Evolutionary conservation across 352 stramenopile genomes (phyloP).

Genomic region (Phytophthora pluvialis): DNA sequence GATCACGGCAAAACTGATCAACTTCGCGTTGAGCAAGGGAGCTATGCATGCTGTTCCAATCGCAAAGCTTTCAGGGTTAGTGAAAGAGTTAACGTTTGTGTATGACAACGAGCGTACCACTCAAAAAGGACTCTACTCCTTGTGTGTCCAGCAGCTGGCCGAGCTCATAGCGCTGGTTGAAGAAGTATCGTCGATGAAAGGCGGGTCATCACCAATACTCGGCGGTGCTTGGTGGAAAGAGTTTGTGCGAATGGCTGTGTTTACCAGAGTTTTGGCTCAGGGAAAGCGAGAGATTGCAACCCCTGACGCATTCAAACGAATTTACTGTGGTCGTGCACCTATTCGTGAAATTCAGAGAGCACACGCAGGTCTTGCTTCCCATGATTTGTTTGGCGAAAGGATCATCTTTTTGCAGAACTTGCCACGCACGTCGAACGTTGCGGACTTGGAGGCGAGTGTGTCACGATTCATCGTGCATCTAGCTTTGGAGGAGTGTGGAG

Average conservation of each 20-base stretch:
- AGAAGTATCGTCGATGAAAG: conserved; percentile 63
- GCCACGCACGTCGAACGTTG: conserved; percentile 56
- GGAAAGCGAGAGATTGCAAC: conserved; percentile 47
- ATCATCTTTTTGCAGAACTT: conserved; percentile 75
- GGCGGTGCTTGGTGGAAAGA: conserved; percentile 58
- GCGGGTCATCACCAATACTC: conserved; percentile 52
- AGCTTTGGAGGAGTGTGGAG: conserved; percentile 75
- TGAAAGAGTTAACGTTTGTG: conserved; percentile 59
- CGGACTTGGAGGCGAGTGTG: conserved; percentile 44
- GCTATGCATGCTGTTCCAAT: conserved; percentile 61
- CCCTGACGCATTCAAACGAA: conserved; percentile 49
- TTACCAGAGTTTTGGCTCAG: conserved; percentile 56
- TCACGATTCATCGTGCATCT: conserved; percentile 71
- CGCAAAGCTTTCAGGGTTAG: conserved; percentile 59
- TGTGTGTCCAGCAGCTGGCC: conserved; percentile 68
- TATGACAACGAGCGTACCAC: conserved; percentile 72
- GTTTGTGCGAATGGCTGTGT: conserved; percentile 65
- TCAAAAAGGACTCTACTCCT: conserved; percentile 68
- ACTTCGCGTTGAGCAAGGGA: conserved; percentile 65
- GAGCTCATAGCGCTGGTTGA: conserved; percentile 71
- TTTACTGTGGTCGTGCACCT: conserved; percentile 65
- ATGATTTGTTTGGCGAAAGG: conserved; percentile 55
- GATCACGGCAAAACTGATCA: conserved; percentile 65
- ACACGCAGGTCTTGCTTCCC: conserved; percentile 29
- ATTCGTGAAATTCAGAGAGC: conserved; percentile 61